Conservation (phyloP, 768 basidiomycete species). For the Russula compacta region DNA sequence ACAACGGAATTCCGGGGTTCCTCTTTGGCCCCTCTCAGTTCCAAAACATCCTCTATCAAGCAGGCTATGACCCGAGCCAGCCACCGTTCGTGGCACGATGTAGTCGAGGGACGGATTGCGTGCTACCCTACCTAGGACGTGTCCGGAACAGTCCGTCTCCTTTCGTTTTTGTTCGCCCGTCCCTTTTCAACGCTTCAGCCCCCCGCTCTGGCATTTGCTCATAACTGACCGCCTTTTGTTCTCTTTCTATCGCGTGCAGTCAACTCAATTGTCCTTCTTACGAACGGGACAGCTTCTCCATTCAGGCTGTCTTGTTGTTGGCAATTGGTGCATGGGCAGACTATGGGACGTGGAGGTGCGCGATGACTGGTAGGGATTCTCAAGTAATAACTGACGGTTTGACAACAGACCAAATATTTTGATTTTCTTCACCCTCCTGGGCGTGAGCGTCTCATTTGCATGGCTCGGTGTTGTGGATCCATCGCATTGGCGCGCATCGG, state of each 20-base stretch:
- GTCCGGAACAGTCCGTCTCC: conserved; percentile 46
- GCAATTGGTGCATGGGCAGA: conserved; percentile 72
- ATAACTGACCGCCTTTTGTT: not conserved
- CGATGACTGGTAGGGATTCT: not conserved
- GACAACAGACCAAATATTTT: conserved; percentile 59
- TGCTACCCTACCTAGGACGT: conserved; percentile 54
- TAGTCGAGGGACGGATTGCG: conserved; percentile 41
- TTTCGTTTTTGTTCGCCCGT: not conserved
- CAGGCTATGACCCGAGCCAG: conserved; percentile 60
- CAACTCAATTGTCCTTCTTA: conserved; percentile 69
- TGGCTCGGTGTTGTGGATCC: conserved; percentile 69
- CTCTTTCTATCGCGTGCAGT: conserved; percentile 30
- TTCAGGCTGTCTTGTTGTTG: conserved; percentile 60
- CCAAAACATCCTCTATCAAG: conserved; percentile 61
- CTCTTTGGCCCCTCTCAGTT: conserved; percentile 70
- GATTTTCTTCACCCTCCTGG: conserved; percentile 60
- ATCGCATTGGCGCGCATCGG: conserved; percentile 52
- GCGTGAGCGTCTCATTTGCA: conserved; percentile 60
- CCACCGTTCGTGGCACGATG: conserved; percentile 48
- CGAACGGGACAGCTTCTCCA: conserved; percentile 69
- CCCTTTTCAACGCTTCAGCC: too few relatives aligned
- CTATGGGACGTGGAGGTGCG: conserved; percentile 69
- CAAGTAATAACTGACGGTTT: not conserved
- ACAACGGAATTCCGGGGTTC: conserved; percentile 60
- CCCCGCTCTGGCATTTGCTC: not conserved